Base-by-base conservation (phyloP, 345 rosid species). In the Turritis glabra region DNA sequence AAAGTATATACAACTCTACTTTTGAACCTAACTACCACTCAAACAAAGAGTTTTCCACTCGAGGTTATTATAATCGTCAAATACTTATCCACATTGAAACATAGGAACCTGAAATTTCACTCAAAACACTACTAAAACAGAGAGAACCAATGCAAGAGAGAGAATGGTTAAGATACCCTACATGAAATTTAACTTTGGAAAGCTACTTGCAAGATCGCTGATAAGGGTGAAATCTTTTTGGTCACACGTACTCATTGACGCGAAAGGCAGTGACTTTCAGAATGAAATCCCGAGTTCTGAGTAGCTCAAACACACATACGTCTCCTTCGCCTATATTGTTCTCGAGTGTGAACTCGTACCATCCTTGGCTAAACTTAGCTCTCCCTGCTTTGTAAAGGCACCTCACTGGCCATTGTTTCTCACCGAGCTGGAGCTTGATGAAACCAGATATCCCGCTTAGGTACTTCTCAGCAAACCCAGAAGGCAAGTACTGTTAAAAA, bases 251-350 rank as follows among this genome's bases (percentile, higher is more conserved):
- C 67, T 71, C 72, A 29, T 64, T 77, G 54, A 89, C 88, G 3
- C 88, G 95, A 56, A 89, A 91, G 55, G 86, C 81, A 1, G 92
- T 89, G 53, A 91, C 92, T 85, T 91, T 89, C 25, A 91, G 91
- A 64, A 89, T 82, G 71, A 89, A 68, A 33, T 91, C 97, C 73
- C 88, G 83, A 7, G 87, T 60, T 71, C 77, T 84, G 69, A 89
- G 82, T 70, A 91, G 83, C 85, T 91, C 97, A 40, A 91, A 87
- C 69, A 91, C 76, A 32, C 97, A 91, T 26, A 89, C 95, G 75
- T 91, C 97, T 41, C 97, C 94, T 84, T 91, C 97, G 21, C 97
- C 97, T 77, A 91, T 67, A 21, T 82, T 84, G 69, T 91, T 91
- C 83, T 91, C 92, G 74, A 87, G 64, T 2, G 94, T 81, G 81